Percentiles rank a stretch among this genome's conserved stretches.
Conservation (phyloP, 2,329 filamentous ascomycete species). For the Pseudonectria foliicola region DNA sequence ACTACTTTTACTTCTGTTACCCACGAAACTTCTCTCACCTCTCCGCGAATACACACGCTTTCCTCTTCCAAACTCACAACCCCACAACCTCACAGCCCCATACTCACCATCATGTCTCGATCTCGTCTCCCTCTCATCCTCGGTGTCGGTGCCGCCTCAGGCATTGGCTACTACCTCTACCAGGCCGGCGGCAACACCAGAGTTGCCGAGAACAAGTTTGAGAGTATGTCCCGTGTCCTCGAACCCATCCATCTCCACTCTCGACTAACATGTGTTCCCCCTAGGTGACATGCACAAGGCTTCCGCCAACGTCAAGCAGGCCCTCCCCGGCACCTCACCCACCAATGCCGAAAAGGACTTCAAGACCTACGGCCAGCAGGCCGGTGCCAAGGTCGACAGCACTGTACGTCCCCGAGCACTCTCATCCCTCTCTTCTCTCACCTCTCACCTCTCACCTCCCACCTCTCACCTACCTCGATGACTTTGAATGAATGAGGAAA, state of each 20-base stretch:
- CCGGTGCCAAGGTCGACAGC: slow-evolving; percentile 60
- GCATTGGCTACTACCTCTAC: slow-evolving; percentile 87
- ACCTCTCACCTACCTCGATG: too few relatives aligned
- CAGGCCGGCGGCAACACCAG: slow-evolving; percentile 72
- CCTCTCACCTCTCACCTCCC: background rate
- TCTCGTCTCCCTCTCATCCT: slow-evolving; percentile 43
- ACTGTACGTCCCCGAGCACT: slow-evolving; percentile 48
- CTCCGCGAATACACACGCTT: too few relatives aligned
- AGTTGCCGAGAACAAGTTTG: slow-evolving; percentile 76
- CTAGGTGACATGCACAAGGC: slow-evolving; percentile 70
- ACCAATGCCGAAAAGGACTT: slow-evolving; percentile 55
- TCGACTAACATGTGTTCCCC: slow-evolving; percentile 10
- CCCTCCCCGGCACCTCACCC: slow-evolving; percentile 55
- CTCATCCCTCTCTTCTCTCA: background rate
- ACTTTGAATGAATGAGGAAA: too few relatives aligned
- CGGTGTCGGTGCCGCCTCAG: slow-evolving; percentile 58
- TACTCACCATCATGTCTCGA: slow-evolving; percentile 34
- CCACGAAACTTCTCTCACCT: background rate
- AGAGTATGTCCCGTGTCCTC: slow-evolving; percentile 68
- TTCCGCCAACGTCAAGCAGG: slow-evolving; percentile 57
- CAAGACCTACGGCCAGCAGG: slow-evolving; percentile 38
- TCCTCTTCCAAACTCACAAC: slow-evolving; percentile 1
- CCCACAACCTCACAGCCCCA: slow-evolving; percentile 2
- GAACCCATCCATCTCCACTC: too few relatives aligned
- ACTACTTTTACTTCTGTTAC: background rate